Evolutionary conservation across 2,329 filamentous ascomycete genomes (phyloP), one percentile per base, ranked within the genome.

Genomic region (Claviceps cyperi): DNA sequence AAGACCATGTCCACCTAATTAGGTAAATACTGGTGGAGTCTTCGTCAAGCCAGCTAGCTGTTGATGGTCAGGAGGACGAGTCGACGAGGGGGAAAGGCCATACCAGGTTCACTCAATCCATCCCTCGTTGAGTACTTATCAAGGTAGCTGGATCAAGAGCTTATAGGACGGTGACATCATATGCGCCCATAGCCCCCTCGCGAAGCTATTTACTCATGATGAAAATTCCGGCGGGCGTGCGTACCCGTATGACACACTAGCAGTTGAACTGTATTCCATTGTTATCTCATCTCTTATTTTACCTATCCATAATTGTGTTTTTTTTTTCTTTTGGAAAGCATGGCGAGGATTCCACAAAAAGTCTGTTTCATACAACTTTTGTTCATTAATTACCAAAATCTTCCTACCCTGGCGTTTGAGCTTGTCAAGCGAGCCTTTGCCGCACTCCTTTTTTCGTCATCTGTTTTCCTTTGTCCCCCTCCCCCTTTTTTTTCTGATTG

Each of bases 301-400:
- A 41, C 15, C 13, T 45, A 19, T 37, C 8, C 21, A 21, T 43
- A 15, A 52, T 54, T 47, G 54, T 48, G 43, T 52, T 4, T 37
- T 46, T 48, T 48, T 50, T 44, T 57, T 58, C 53, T 50, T 69
- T 70, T 50, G 69, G 47, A 54, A 59, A 60, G 59, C 62, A 62
- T 62, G 59, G 62, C 62, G 55, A 61, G 56, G 58, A 59, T 57
- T 54, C 49, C 49, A 49, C 57, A 59, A 61, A 58, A 57, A 55
- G 56, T 58, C 17, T 17, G 7, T 39, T 9, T 39, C 8, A 17
- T 39, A 9, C 17, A n/a, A 39, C n/a, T 9, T 39, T 39, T 39
- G 38, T n/a, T 49, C 47, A 43, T 19, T 15, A 43, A 43, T 39
- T 38, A 43, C 28, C 28, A 32, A 32, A 32, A 32, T 32, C 17